A percentile compares a stretch with the other conserved stretches of the same genome.
Conservation (phyloP, 495 filamentous ascomycete species). For the Cercophora scortea region DNA sequence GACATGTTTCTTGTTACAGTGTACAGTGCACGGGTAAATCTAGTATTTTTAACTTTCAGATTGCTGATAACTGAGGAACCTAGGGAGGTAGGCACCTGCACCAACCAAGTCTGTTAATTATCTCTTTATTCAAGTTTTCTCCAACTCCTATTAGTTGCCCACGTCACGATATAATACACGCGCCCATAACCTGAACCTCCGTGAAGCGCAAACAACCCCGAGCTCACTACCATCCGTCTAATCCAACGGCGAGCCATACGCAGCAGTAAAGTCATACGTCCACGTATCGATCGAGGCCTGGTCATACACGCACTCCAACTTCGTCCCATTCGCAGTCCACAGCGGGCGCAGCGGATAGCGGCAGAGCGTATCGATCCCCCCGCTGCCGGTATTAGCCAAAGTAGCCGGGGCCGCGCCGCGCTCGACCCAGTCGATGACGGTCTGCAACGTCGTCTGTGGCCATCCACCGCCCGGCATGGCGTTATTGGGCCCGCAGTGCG, state of each 20-base stretch:
- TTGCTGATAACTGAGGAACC: too few relatives aligned
- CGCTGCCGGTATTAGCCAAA: slow-evolving; percentile 36
- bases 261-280: slow-evolving; percentile 6
- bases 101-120: too few relatives aligned
- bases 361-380: slow-evolving; percentile 38
- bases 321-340: slow-evolving; percentile 20
- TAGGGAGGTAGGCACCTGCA: too few relatives aligned
- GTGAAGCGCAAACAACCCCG: too few relatives aligned
- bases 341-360: slow-evolving; percentile 38
- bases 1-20: too few relatives aligned
- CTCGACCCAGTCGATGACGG: slow-evolving; percentile 46
- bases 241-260: slow-evolving; percentile 1
- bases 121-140: too few relatives aligned
- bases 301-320: slow-evolving; percentile 37
- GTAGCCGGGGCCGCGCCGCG: slow-evolving; percentile 30
- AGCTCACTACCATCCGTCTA: too few relatives aligned
- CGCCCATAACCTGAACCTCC: too few relatives aligned
- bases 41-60: too few relatives aligned
- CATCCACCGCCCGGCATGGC: slow-evolving; percentile 34
- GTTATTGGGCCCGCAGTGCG: slow-evolving; percentile 35
- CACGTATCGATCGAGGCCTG: slow-evolving; percentile 33
- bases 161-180: too few relatives aligned
- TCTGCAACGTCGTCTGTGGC: slow-evolving; percentile 37
- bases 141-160: too few relatives aligned
- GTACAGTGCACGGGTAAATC: too few relatives aligned